Evolutionary conservation across 2,329 filamentous ascomycete genomes (phyloP).

Genomic region (Hirsutella rhossiliensis): DNA sequence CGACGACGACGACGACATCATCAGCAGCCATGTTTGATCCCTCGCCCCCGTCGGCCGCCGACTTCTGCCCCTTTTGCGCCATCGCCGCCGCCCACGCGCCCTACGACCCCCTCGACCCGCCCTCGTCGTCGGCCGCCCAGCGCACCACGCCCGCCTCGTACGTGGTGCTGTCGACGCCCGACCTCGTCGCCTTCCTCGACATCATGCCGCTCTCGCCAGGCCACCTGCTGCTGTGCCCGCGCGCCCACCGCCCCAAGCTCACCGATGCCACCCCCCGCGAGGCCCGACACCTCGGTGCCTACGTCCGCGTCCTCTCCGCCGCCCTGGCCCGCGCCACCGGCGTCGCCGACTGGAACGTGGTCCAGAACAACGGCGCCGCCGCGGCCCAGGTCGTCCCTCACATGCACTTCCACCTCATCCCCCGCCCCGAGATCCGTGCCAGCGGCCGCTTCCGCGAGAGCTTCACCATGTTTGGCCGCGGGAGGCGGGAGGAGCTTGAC

Average conservation of each 20-base stretch:
- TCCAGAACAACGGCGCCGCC: slow-evolving; percentile 86
- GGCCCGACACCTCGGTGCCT: slow-evolving; percentile 52
- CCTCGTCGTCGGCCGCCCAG: slow-evolving; percentile 25
- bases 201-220: slow-evolving; percentile 79
- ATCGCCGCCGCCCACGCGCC: slow-evolving; percentile 40
- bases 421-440: slow-evolving; percentile 56
- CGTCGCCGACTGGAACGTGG: slow-evolving; percentile 82
- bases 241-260: slow-evolving; percentile 66
- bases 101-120: slow-evolving; percentile 23
- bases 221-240: slow-evolving; percentile 72
- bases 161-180: slow-evolving; percentile 64
- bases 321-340: slow-evolving; percentile 59
- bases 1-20: not conserved
- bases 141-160: slow-evolving; percentile 35
- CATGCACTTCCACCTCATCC: slow-evolving; percentile 91
- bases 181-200: slow-evolving; percentile 80
- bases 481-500: slow-evolving; percentile 60
- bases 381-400: slow-evolving; percentile 90
- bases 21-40: slow-evolving; percentile 21
- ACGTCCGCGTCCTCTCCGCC: slow-evolving; percentile 59
- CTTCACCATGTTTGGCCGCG: slow-evolving; percentile 76
- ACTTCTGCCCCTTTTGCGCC: slow-evolving; percentile 49
- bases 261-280: slow-evolving; percentile 54
- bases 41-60: slow-evolving; percentile 14
- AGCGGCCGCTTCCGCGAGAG: slow-evolving; percentile 44